Evolutionary conservation across 257 asterid species (phyloP).

Genomic region (Cynanchum wilfordii): DNA sequence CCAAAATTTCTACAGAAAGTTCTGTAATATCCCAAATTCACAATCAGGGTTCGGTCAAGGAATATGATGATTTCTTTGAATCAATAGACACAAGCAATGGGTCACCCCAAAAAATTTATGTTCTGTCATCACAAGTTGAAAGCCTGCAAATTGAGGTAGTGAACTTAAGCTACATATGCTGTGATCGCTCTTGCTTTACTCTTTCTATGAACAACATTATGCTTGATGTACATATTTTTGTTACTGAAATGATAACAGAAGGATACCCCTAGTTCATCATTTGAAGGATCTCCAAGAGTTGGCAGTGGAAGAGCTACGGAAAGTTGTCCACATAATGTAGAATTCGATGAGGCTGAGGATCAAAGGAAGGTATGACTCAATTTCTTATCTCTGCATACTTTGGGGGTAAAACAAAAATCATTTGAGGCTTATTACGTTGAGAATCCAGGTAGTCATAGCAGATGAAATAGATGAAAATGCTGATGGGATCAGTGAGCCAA

Average conservation of each 20-base stretch:
- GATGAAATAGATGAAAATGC: constrained; percentile 21
- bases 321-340: constrained; percentile 21
- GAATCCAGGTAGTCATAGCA: constrained; percentile 25
- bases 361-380: constrained; percentile 14
- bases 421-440: constrained; percentile 10
- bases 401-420: not conserved
- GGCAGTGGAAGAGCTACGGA: constrained; percentile 13
- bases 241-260: constrained; percentile 16
- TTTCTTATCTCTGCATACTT: not conserved
- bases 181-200: not conserved
- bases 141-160: constrained; percentile 18
- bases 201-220: constrained; percentile 5
- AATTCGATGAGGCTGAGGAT: constrained; percentile 13
- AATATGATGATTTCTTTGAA: constrained; percentile 17
- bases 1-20: constrained; percentile 16
- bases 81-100: constrained; percentile 20
- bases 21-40: constrained; percentile 18
- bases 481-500: constrained; percentile 28
- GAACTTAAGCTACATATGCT: not conserved
- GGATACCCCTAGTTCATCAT: constrained; percentile 12
- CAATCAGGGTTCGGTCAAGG: constrained; percentile 22
- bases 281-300: constrained; percentile 22
- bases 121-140: constrained; percentile 8
- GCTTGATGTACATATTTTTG: not conserved
- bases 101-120: constrained; percentile 22